Conservation (phyloP, 2,329 filamentous ascomycete genomes). For the Septoria linicola region DNA sequence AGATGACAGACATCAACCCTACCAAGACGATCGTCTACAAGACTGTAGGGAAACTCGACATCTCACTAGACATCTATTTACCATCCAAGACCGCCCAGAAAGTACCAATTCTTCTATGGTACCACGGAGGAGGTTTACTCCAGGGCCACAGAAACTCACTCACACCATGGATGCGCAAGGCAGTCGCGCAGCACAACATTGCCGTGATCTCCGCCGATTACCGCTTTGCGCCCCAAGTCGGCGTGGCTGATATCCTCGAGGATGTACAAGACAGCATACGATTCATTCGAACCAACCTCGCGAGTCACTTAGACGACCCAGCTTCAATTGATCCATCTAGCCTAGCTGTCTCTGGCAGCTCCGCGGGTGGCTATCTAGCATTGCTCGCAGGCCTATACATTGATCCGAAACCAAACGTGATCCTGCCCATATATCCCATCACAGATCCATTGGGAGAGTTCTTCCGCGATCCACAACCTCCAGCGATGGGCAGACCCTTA, state of each 20-base stretch:
- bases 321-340: conserved; percentile 24
- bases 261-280: conserved; percentile 34
- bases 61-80: conserved; percentile 29
- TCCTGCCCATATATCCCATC: conserved; percentile 37
- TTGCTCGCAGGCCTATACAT: conserved; percentile 35
- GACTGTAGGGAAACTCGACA: conserved; percentile 24
- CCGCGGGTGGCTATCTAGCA: conserved; percentile 36
- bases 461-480: conserved; percentile 34
- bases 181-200: conserved; percentile 28
- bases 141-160: conserved; percentile 31
- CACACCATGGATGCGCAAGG: conserved; percentile 31
- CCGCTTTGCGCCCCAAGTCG: conserved; percentile 36
- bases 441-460: conserved; percentile 36
- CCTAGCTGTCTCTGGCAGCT: conserved; percentile 34
- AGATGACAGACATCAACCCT: conserved; percentile 23
- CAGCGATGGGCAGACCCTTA: conserved; percentile 21
- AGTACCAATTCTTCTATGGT: conserved; percentile 29
- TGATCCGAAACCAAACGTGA: conserved; percentile 36
- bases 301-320: conserved; percentile 18
- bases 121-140: conserved; percentile 34
- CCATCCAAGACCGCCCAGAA: conserved; percentile 20
- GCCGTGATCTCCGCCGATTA: conserved; percentile 37
- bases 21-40: conserved; percentile 29
- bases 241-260: conserved; percentile 33
- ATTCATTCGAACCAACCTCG: conserved; percentile 30